These are phyloP conservation scores for Kregervanrija delftensis DNA, from an alignment of 805 yeast species.

Conservation along the genomic window DNA sequence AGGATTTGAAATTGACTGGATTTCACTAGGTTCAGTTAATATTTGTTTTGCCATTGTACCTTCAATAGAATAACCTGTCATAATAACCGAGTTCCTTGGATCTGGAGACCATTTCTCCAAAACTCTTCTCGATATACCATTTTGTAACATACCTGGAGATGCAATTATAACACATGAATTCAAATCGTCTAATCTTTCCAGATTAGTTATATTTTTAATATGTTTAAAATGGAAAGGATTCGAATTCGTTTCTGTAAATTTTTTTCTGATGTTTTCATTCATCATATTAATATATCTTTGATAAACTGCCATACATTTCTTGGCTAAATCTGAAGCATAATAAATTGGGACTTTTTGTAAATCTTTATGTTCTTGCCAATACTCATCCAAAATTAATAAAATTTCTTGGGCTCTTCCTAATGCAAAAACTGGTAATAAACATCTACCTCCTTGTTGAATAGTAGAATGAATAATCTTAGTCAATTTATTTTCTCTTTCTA, in stretches of 20 bases:
- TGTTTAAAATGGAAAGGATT: constrained; percentile 90
- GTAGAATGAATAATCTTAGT: constrained; percentile 82
- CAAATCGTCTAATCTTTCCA: constrained; percentile 83
- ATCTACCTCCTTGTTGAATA: constrained; percentile 81
- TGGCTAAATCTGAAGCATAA: constrained; percentile 89
- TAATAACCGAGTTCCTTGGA: constrained; percentile 74
- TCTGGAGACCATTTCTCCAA: constrained; percentile 98
- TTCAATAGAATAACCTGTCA: constrained; percentile 97
- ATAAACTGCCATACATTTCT: constrained; percentile 94
- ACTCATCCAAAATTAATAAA: constrained; percentile 83
- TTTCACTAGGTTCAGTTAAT: constrained; percentile 83
- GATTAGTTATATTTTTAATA: constrained; percentile 68
- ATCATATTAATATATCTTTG: constrained; percentile 96
- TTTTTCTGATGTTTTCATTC: constrained; percentile 82
- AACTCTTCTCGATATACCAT: constrained; percentile 86
- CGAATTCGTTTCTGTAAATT: constrained; percentile 67
- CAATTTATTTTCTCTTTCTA: constrained; percentile 75
- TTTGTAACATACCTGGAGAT: constrained; percentile 97
- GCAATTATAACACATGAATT: constrained; percentile 97
- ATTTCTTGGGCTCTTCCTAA: constrained; percentile 96
- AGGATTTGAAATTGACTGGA: constrained; percentile 76
- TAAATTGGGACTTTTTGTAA: constrained; percentile 76
- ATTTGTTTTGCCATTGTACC: constrained; percentile 95
- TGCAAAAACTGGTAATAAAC: constrained; percentile 90
- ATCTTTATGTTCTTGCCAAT: constrained; percentile 83